These are phyloP conservation scores for Emergomyces africanus DNA, from an alignment of 2,329 filamentous ascomycete species.

Conservation along the genomic window DNA sequence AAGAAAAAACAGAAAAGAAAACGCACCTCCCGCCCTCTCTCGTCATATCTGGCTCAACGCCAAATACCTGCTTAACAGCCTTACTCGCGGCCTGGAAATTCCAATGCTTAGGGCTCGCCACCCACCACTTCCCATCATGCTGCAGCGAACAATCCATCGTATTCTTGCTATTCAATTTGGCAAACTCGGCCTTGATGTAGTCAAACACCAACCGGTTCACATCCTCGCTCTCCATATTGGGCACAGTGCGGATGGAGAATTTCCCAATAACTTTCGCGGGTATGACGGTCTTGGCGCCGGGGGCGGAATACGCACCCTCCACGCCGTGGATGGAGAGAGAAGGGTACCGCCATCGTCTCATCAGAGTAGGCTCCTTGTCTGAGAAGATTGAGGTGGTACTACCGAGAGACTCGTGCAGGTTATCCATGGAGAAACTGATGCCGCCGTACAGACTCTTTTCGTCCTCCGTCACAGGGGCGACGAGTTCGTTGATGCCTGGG, in stretches of 20 bases:
- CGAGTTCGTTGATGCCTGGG: slow-evolving; percentile 85
- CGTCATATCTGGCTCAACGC: slow-evolving; percentile 86
- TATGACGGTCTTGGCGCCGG: slow-evolving; percentile 96
- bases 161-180: slow-evolving; percentile 86
- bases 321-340: slow-evolving; percentile 89
- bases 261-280: slow-evolving; percentile 96
- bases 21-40: slow-evolving; percentile 79
- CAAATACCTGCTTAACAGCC: slow-evolving; percentile 93
- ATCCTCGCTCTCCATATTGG: slow-evolving; percentile 86
- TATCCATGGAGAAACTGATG: slow-evolving; percentile 94
- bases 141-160: slow-evolving; percentile 66
- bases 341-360: slow-evolving; percentile 92
- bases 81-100: slow-evolving; percentile 93
- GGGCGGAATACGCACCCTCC: slow-evolving; percentile 85
- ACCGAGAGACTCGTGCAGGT: slow-evolving; percentile 81
- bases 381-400: slow-evolving; percentile 76
- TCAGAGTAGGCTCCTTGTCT: slow-evolving; percentile 83
- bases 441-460: slow-evolving; percentile 77
- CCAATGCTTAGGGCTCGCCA: slow-evolving; percentile 94
- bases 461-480: slow-evolving; percentile 73
- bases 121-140: slow-evolving; percentile 98
- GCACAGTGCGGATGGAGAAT: slow-evolving; percentile 95
- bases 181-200: slow-evolving; percentile 72
- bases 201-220: slow-evolving; percentile 78
- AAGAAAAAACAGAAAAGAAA: slow-evolving; percentile 3